Conservation (phyloP, 2,329 filamentous ascomycete species). For the Akanthomyces dipterigenus region DNA sequence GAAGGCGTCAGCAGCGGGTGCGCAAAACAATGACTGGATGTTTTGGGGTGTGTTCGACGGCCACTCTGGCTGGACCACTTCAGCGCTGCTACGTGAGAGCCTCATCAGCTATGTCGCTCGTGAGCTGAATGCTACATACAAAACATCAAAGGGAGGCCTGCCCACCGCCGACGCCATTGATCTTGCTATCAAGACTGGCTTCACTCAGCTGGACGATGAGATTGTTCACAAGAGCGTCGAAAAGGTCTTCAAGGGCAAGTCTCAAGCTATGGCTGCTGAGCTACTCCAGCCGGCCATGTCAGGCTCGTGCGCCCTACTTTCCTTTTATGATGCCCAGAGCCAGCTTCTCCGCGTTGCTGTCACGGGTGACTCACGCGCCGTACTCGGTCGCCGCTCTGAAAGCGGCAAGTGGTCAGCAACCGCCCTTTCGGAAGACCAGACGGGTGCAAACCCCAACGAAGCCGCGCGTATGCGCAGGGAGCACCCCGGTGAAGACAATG, state of each 20-base stretch:
- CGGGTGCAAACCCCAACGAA: constrained; percentile 81
- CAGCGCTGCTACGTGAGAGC: constrained; percentile 86
- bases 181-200: constrained; percentile 85
- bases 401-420: constrained; percentile 92
- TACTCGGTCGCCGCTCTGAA: constrained; percentile 70
- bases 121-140: constrained; percentile 89
- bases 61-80: constrained; percentile 96
- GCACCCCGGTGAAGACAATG: constrained; percentile 83
- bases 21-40: constrained; percentile 81
- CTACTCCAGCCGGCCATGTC: constrained; percentile 87
- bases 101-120: constrained; percentile 89
- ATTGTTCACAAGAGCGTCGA: constrained; percentile 91
- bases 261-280: constrained; percentile 86
- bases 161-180: constrained; percentile 80
- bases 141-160: constrained; percentile 53
- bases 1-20: constrained; percentile 46
- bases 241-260: constrained; percentile 82
- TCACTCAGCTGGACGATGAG: constrained; percentile 82
- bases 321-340: constrained; percentile 86
- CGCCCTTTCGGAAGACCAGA: constrained; percentile 86
- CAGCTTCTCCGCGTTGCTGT: constrained; percentile 90
- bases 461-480: constrained; percentile 73
- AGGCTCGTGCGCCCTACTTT: constrained; percentile 92
- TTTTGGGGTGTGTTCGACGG: constrained; percentile 99
- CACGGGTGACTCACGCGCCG: constrained; percentile 92